These are phyloP conservation scores for Globisporangium parvum DNA, from an alignment of 352 stramenopile species.

Conservation along the genomic window DNA sequence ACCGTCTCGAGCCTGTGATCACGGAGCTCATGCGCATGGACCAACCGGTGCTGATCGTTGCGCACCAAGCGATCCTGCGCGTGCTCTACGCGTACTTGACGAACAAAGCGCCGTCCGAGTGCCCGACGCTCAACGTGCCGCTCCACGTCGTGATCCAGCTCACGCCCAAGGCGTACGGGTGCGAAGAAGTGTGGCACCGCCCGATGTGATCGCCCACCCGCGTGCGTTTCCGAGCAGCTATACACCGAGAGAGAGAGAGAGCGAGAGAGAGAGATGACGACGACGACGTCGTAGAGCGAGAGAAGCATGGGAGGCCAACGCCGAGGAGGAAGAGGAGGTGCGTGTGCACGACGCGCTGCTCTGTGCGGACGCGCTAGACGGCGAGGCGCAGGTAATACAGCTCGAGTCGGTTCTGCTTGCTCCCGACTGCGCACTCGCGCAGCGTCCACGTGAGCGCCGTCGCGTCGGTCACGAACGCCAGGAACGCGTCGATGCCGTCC, in stretches of 20 bases:
- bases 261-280: too few species aligned
- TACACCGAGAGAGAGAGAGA: too few species aligned
- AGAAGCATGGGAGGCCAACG: too few species aligned
- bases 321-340: too few species aligned
- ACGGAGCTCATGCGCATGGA: conserved; percentile 96
- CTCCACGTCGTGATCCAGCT: conserved; percentile 95
- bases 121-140: conserved; percentile 90
- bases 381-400: conserved; percentile 57
- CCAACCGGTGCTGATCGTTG: conserved; percentile 90
- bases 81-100: conserved; percentile 97
- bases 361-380: too few species aligned
- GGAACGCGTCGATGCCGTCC: conserved; percentile 78
- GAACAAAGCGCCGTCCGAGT: conserved; percentile 89
- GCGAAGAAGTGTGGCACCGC: conserved; percentile 91
- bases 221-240: too few species aligned
- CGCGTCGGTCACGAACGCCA: conserved; percentile 44
- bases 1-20: conserved; percentile 95
- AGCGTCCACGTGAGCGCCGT: conserved; percentile 44
- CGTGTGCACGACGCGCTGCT: too few species aligned
- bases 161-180: conserved; percentile 92
- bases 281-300: too few species aligned
- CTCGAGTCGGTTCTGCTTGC: conserved; percentile 56
- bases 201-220: conserved; percentile 51
- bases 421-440: conserved; percentile 34
- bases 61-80: conserved; percentile 93